Base-by-base conservation (phyloP, 1,284 basidiomycete genomes). In the Fomitopsis pinicola region DNA sequence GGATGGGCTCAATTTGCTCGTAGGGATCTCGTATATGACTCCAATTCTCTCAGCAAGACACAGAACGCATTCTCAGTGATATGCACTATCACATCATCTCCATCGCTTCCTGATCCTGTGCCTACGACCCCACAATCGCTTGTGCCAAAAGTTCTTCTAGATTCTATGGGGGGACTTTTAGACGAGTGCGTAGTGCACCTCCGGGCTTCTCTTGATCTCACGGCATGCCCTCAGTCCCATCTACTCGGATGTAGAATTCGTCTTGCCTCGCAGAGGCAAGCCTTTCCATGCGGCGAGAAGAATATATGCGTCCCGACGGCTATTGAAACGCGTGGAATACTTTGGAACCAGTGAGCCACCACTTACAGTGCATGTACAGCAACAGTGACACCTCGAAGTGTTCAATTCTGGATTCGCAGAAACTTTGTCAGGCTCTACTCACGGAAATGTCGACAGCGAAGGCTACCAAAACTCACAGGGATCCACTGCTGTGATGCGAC, bases 1-100 rank as follows among this genome's bases (percentile, higher is more conserved):
- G 91, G 91, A 52, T 91, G 90, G 88, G 86, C 87, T 1, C 88
- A 91, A 69, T 95, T 95, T 73, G 87, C 91, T 30, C 84, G 84
- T 57, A 80, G 93, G 64, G 91, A 94, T 62, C 73, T 76, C 17
- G 84, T 94, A 9, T 95, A 87, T 73, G 88, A 87, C 68, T 76
- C 80, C 53, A 81, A 87, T 12, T 77, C 77, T 22, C 69, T 76
- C 1, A 86, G 89, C 30, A 82, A 82, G 62, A 72, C 76, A 15
- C 76, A 81, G 48, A 87, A 95, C 67, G 83, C 84, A 0, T 88
- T 95, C 67, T 72, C 91, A 54, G 88, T 95, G 60, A 81, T 86
- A 22, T 95, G 94, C 69, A 90, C 84, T 14, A 93, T 95, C 69
- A 86, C 87, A 4, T 86, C 89, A 0, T 82, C 86, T 19, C 83